Percentiles rank a stretch among this genome's conserved stretches.
These are phyloP conservation scores for Ochetophila trinervis DNA, from an alignment of 306 rosid species.

Conservation along the genomic window DNA sequence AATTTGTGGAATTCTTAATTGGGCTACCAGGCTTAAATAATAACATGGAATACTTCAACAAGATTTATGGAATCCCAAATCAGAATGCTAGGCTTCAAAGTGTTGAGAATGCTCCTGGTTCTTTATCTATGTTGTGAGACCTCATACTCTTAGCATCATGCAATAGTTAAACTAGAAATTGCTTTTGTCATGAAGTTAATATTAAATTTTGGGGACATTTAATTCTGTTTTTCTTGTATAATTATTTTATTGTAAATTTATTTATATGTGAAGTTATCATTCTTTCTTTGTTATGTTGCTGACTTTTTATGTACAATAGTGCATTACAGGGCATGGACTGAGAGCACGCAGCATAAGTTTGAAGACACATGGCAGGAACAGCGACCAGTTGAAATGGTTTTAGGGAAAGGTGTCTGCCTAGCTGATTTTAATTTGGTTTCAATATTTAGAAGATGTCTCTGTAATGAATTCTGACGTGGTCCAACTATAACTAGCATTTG, in stretches of 20 bases:
- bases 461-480: slow-evolving; percentile 3
- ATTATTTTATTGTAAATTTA: neutral
- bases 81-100: neutral
- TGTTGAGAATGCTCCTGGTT: neutral
- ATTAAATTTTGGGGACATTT: slow-evolving; percentile 4
- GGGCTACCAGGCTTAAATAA: neutral
- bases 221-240: slow-evolving; percentile 9
- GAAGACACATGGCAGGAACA: slow-evolving; percentile 94
- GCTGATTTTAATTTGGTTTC: slow-evolving; percentile 10
- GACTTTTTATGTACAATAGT: slow-evolving; percentile 43
- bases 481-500: neutral
- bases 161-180: neutral
- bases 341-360: slow-evolving; percentile 79
- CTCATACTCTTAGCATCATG: no score
- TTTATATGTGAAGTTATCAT: neutral
- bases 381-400: slow-evolving; percentile 66
- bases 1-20: neutral
- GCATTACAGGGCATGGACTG: slow-evolving; percentile 91
- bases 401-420: slow-evolving; percentile 70
- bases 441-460: neutral
- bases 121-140: no score
- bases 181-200: neutral
- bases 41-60: neutral
- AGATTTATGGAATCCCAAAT: neutral
- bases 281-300: neutral